Conservation (phyloP, 768 basidiomycete genomes). For the Amanita muscaria region DNA sequence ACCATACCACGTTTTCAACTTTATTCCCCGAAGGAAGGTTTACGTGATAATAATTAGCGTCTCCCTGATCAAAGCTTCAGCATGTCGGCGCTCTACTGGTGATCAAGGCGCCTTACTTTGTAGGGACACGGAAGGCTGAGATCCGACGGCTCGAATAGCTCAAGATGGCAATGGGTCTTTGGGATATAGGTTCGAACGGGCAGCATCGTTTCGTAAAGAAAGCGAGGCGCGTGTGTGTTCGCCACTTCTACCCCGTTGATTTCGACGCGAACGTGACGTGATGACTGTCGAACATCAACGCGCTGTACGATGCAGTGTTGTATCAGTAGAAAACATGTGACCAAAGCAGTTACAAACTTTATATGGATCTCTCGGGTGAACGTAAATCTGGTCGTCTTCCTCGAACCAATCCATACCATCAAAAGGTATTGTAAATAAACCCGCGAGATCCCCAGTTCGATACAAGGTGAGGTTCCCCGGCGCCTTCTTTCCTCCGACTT, state of each 20-base stretch:
- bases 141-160: constrained; percentile 39
- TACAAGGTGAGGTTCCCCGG: constrained; percentile 26
- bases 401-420: constrained; percentile 57
- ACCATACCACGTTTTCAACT: constrained; percentile 51
- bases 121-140: constrained; percentile 48
- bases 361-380: constrained; percentile 62
- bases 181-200: constrained; percentile 47
- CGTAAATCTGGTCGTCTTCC: constrained; percentile 54
- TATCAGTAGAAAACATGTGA: background rate
- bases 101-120: constrained; percentile 35
- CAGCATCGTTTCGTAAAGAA: constrained; percentile 52
- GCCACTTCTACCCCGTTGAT: constrained; percentile 56
- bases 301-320: constrained; percentile 30
- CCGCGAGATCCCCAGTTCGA: constrained; percentile 28
- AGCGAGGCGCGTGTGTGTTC: constrained; percentile 42
- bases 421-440: constrained; percentile 42
- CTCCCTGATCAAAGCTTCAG: background rate
- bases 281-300: constrained; percentile 51
- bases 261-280: constrained; percentile 52
- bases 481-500: constrained; percentile 29
- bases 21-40: constrained; percentile 34
- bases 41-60: constrained; percentile 30
- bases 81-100: background rate
- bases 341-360: constrained; percentile 32
- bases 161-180: constrained; percentile 42